Evolutionary conservation across 2,329 filamentous ascomycete genomes (phyloP).

Genomic region (Scedosporium dehoogii): DNA sequence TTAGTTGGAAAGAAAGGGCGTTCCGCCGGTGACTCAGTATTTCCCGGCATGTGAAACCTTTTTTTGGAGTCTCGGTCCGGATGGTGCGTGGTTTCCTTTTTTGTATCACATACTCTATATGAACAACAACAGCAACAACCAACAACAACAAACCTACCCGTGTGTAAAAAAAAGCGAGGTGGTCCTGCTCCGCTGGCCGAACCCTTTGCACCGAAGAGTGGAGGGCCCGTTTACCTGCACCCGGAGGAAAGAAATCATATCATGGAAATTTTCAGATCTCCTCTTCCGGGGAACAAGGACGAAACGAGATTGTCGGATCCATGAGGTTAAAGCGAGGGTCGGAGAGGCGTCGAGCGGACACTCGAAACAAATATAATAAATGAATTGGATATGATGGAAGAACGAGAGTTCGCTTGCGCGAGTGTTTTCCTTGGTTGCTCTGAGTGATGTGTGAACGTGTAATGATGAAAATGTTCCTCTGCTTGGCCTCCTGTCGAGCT

Average conservation of each 20-base stretch:
- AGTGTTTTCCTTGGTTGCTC: background rate
- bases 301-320: constrained; percentile 20
- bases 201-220: constrained; percentile 61
- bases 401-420: background rate
- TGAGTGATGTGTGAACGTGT: background rate
- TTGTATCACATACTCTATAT: constrained; percentile 17
- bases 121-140: background rate
- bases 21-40: constrained; percentile 16
- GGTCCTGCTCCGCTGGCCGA: constrained; percentile 52
- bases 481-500: background rate
- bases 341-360: constrained; percentile 54
- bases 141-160: constrained; percentile 15
- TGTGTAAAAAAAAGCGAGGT: constrained; percentile 30
- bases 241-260: background rate
- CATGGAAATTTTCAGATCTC: background rate
- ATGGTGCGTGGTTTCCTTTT: background rate
- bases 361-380: constrained; percentile 21
- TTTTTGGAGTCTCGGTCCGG: background rate
- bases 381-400: constrained; percentile 10
- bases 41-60: background rate
- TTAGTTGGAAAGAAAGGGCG: background rate
- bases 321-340: constrained; percentile 65
- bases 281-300: background rate
- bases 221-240: constrained; percentile 16
- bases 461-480: background rate